phyloP scores from a whole-genome alignment of 495 filamentous ascomycete genomes.

The Podospora conica region DNA sequence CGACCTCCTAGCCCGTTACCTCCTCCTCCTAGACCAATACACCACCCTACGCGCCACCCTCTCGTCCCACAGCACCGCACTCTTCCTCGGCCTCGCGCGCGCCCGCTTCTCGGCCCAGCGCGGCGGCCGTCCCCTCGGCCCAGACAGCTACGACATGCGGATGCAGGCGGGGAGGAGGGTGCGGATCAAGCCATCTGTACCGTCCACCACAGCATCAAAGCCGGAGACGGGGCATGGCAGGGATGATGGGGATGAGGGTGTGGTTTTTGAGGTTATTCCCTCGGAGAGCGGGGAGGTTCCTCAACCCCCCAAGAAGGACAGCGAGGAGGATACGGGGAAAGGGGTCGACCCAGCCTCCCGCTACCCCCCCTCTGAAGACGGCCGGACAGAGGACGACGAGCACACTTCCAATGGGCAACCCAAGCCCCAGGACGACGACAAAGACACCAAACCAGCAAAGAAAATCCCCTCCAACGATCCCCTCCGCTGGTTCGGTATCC shows the following conservation, averaged over 20 bases:
- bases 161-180: constrained; percentile 56
- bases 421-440: constrained; percentile 1
- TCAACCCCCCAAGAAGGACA: not conserved
- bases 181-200: constrained; percentile 2
- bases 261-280: not conserved
- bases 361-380: too few relatives aligned
- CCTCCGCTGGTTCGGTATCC: constrained; percentile 63
- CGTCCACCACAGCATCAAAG: too few relatives aligned
- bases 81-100: constrained; percentile 53
- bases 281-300: not conserved
- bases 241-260: not conserved
- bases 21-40: constrained; percentile 65
- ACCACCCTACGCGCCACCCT: constrained; percentile 53
- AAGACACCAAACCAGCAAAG: not conserved
- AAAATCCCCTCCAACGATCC: constrained; percentile 41
- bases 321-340: not conserved
- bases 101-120: constrained; percentile 65
- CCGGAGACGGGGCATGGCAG: not conserved
- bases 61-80: constrained; percentile 47
- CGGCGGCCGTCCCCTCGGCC: constrained; percentile 51
- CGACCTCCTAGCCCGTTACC: constrained; percentile 60
- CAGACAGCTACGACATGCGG: constrained; percentile 63
- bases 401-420: not conserved
- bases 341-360: too few relatives aligned
- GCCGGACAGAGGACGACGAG: not conserved